Percentiles rank a stretch among this genome's conserved stretches.
Evolutionary conservation across 2,329 filamentous ascomycete species (phyloP).

Genomic region (Ascochyta lentis): DNA sequence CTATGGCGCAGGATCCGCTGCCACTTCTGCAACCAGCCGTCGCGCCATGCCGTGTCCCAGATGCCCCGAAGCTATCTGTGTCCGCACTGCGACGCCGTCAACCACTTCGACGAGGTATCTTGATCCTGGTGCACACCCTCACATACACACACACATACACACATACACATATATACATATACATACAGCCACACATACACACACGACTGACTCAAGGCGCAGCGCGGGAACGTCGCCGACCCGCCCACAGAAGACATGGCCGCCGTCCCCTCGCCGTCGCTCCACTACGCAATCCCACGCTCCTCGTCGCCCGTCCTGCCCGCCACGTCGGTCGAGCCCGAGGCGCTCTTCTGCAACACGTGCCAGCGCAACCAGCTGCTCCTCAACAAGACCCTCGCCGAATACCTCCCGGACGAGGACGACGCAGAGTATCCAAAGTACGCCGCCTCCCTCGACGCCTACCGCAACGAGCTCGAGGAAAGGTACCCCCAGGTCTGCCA

Average conservation of each 20-base stretch:
- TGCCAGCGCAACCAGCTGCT: constrained; percentile 91
- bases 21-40: constrained; percentile 42
- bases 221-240: constrained; percentile 90
- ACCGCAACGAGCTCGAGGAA: constrained; percentile 74
- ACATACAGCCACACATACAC: neutral
- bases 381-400: constrained; percentile 75
- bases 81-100: constrained; percentile 80
- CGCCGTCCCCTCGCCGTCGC: constrained; percentile 24
- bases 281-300: constrained; percentile 34
- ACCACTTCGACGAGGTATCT: constrained; percentile 83
- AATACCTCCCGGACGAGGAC: constrained; percentile 73
- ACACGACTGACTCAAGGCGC: constrained; percentile 12
- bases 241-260: constrained; percentile 66
- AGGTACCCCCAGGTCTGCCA: constrained; percentile 89
- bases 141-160: too few species aligned
- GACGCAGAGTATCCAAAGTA: constrained; percentile 74
- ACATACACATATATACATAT: too few species aligned
- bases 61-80: constrained; percentile 37
- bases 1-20: constrained; percentile 46
- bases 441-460: constrained; percentile 72
- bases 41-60: constrained; percentile 30
- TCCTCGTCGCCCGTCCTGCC: constrained; percentile 33
- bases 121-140: neutral
- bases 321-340: constrained; percentile 29
- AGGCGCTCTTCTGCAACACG: constrained; percentile 70